A percentile compares a stretch with the other conserved stretches of the same genome.
phyloP scores from a whole-genome alignment of 164 flowering plant genomes.

The Kalanchoe fedtschenkoi region DNA sequence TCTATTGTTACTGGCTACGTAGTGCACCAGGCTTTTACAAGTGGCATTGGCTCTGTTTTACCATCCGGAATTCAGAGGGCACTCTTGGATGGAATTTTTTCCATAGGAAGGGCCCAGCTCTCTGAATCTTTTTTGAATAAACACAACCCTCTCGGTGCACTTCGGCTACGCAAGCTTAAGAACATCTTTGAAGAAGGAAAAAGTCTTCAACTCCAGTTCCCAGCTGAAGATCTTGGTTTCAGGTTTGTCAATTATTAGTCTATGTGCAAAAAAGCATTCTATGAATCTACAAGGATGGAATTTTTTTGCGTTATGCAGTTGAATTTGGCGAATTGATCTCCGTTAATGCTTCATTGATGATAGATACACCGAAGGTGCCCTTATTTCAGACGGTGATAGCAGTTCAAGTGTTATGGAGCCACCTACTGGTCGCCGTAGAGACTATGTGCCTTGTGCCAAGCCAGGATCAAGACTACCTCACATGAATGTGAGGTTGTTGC shows the following conservation, averaged over 20 bases:
- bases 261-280: neutral
- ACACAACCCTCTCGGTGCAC: constrained; percentile 65
- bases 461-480: constrained; percentile 89
- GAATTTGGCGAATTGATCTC: neutral
- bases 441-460: constrained; percentile 63
- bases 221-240: constrained; percentile 97
- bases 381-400: constrained; percentile 38
- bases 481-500: constrained; percentile 45
- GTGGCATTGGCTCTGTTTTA: constrained; percentile 56
- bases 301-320: too few species aligned
- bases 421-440: constrained; percentile 75
- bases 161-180: constrained; percentile 66
- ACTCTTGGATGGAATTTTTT: constrained; percentile 66
- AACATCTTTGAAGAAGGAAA: constrained; percentile 82
- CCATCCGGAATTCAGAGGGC: constrained; percentile 65
- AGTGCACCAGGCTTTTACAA: constrained; percentile 63
- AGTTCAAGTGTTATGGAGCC: constrained; percentile 13
- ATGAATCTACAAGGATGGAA: too few species aligned
- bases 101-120: constrained; percentile 74
- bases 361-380: constrained; percentile 81
- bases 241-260: constrained; percentile 31
- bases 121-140: constrained; percentile 62
- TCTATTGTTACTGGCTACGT: constrained; percentile 13
- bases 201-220: constrained; percentile 98
- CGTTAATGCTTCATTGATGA: neutral